Base-by-base conservation (phyloP, 2,329 filamentous ascomycete genomes). In the Akanthomyces uredinophilus region DNA sequence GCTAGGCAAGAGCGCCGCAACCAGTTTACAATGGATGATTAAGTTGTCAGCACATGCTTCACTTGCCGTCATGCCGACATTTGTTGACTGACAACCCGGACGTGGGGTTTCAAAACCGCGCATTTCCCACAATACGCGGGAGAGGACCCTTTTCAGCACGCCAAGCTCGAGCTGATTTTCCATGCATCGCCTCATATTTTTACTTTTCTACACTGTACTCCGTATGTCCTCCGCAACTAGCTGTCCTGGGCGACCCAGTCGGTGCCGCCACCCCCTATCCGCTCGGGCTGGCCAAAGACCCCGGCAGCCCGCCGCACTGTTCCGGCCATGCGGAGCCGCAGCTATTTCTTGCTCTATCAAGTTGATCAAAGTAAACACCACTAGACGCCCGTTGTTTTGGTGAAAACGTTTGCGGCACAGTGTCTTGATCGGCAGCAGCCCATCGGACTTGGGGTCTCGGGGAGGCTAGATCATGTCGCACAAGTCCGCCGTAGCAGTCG, bases 281-380 rank as follows among this genome's bases (percentile, higher is more conserved):
- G 46, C 35, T 54, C 57, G 57, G 57, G 57, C 27, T 60, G 57
- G n/a, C 27, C 24, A 8, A 60, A 60, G 57, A 60, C 52, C 47
- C 47, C 49, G 57, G 27, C 57, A 60, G 47, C 37, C 57, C 57
- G 47, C 54, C 43, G 43, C 16, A 20, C 41, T 13, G 18, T 22
- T 35, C 39, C 39, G 41, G 37, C 37, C 37, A 20, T 29, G 14
- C 49, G 49, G 49, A 32, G 39, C 7, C 10, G 35, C 7, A 16
- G 39, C 24, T 11, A 8, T 8, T 35, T 11, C 6, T 8, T 11
- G 11, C 7, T 8, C 32, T 37, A 16, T 35, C 24, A 44, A 37
- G 8, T 10, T 43, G 13, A 16, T 14, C 7, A 37, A 5, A 32
- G 24, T 14, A 51, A n/a, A n/a, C n/a, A n/a, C 37, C 32, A 16